Percentiles rank a stretch among this genome's conserved stretches.
Conservation (phyloP, 371 early-diverging fungal species). For the Edhazardia aedis region DNA sequence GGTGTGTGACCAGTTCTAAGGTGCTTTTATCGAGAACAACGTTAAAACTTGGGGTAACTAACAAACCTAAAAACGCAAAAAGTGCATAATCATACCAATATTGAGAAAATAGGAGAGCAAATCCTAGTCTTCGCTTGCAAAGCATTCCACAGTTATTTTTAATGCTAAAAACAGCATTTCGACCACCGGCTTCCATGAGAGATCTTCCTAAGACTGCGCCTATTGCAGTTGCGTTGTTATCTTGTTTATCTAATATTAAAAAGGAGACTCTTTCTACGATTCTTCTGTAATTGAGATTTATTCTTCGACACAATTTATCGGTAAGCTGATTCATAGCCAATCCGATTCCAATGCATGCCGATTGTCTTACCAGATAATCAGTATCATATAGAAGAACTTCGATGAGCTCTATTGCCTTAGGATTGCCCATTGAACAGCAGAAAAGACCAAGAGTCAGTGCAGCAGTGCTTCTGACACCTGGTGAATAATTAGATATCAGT, state of each 20-base stretch:
- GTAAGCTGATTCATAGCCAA: no score
- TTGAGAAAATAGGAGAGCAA: constrained; percentile 31
- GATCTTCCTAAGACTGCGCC: constrained; percentile 43
- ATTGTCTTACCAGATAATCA: constrained; percentile 35
- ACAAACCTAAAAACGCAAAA: constrained; percentile 23
- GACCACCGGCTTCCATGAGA: constrained; percentile 31
- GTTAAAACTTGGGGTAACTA: constrained; percentile 25
- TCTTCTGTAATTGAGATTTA: constrained; percentile 33
- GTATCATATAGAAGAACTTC: constrained; percentile 41
- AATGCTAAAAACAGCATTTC: constrained; percentile 29
- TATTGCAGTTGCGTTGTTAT: constrained; percentile 25
- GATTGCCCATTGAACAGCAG: constrained; percentile 26
- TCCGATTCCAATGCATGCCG: constrained; percentile 43
- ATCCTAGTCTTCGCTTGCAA: constrained; percentile 21
- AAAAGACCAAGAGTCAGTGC: constrained; percentile 42
- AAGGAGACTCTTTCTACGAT: constrained; percentile 34
- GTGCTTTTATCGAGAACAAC: constrained; percentile 19
- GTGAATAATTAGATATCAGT: constrained; percentile 31
- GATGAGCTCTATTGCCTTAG: constrained; percentile 19
- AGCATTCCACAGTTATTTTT: constrained; percentile 29
- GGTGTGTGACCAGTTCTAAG: no score
- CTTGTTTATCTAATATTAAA: constrained; percentile 28
- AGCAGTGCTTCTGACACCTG: constrained; percentile 28
- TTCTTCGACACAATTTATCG: no score
- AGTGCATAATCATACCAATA: constrained; percentile 45